Percentiles rank a stretch among this genome's conserved stretches.
These are phyloP conservation scores for Syncephalis plumigaleata DNA, from an alignment of 371 early-diverging fungal species.

Conservation along the genomic window DNA sequence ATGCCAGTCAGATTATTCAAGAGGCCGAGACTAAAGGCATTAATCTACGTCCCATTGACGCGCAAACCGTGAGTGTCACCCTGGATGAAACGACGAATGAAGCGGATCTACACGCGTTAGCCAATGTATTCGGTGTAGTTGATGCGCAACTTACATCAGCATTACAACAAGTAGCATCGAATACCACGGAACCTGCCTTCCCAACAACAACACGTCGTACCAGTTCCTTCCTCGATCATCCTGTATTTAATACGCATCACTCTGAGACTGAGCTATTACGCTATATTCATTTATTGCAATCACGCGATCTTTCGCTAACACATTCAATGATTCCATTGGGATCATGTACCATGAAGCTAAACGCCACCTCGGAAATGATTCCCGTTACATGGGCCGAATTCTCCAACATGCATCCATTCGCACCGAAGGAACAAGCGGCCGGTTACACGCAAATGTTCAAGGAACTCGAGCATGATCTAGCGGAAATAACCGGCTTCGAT, in stretches of 20 bases:
- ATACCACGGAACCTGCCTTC: too few relatives aligned
- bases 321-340: constrained; percentile 97
- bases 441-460: constrained; percentile 74
- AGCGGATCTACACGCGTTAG: constrained; percentile 42
- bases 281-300: constrained; percentile 81
- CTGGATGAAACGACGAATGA: constrained; percentile 81
- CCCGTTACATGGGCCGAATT: constrained; percentile 96
- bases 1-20: constrained; percentile 34
- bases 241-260: constrained; percentile 85
- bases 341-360: constrained; percentile 97
- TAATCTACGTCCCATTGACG: constrained; percentile 72
- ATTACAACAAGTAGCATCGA: too few relatives aligned
- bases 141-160: too few relatives aligned
- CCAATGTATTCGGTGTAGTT: constrained; percentile 26
- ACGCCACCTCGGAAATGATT: constrained; percentile 95
- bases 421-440: constrained; percentile 74
- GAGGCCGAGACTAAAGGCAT: constrained; percentile 60
- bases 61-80: constrained; percentile 55
- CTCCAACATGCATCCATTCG: constrained; percentile 88
- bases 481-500: constrained; percentile 86
- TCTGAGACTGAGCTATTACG: constrained; percentile 98
- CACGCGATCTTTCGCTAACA: constrained; percentile 87
- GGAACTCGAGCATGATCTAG: constrained; percentile 74
- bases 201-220: constrained; percentile 10
- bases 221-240: constrained; percentile 60